Conservation (phyloP, 2,329 filamentous ascomycete species). For the Alternaria triticimaculans region DNA sequence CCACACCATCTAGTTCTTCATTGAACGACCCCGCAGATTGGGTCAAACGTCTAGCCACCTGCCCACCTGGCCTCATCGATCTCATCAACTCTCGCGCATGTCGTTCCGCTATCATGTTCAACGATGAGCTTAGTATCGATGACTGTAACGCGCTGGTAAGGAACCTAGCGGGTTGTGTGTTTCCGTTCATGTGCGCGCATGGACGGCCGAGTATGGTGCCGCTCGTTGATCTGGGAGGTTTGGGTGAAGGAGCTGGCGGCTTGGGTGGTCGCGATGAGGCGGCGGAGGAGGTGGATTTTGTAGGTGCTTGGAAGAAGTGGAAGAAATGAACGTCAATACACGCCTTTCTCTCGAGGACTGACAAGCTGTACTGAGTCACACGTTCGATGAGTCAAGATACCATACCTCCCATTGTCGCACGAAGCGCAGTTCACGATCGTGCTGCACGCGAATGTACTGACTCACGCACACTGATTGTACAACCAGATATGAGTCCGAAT, state of each 20-base stretch:
- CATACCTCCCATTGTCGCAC: too few species aligned
- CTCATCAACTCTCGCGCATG: constrained; percentile 78
- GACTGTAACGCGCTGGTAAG: constrained; percentile 67
- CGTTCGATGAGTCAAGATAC: too few species aligned
- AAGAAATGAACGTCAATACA: not conserved
- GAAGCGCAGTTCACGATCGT: too few species aligned
- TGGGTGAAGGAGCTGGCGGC: not conserved
- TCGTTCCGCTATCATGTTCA: constrained; percentile 85
- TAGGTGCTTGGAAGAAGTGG: not conserved
- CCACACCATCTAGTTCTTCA: not conserved
- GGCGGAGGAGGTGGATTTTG: not conserved
- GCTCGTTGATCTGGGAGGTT: constrained; percentile 40
- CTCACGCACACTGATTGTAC: too few species aligned
- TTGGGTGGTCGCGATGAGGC: not conserved
- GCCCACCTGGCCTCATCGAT: constrained; percentile 77
- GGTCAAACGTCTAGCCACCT: constrained; percentile 69
- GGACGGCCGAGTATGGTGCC: constrained; percentile 64
- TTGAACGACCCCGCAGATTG: constrained; percentile 50
- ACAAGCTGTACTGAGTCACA: too few species aligned
- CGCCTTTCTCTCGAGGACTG: too few species aligned
- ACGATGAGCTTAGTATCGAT: constrained; percentile 66
- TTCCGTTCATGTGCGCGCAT: constrained; percentile 86
- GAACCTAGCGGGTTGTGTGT: constrained; percentile 67
- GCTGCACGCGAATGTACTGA: too few species aligned
- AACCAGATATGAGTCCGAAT: too few species aligned